Percentiles rank a stretch among this genome's conserved stretches.
Conservation (phyloP, 768 basidiomycete genomes). For the Leccinum variicolor region DNA sequence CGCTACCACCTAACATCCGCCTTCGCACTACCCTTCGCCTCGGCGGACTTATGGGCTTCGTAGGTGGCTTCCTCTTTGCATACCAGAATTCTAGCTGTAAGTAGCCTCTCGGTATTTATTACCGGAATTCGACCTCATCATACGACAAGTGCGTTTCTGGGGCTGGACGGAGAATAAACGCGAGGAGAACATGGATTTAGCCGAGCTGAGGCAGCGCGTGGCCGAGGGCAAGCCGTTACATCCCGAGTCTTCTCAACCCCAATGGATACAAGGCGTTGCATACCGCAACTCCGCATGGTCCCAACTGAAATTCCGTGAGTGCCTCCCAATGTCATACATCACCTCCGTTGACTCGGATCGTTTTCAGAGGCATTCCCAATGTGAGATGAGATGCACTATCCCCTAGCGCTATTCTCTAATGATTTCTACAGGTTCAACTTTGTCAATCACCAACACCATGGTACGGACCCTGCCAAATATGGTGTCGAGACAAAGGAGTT, state of each 20-base stretch:
- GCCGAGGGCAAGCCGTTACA: constrained; percentile 81
- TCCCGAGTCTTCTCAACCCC: constrained; percentile 77
- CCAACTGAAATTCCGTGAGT: constrained; percentile 88
- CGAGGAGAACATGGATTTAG: constrained; percentile 74
- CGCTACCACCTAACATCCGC: constrained; percentile 33
- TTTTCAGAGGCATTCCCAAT: constrained; percentile 68
- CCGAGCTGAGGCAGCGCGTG: constrained; percentile 74
- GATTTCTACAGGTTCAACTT: constrained; percentile 79
- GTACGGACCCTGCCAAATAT: constrained; percentile 83
- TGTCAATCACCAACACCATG: constrained; percentile 87
- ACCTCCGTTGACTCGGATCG: constrained; percentile 9
- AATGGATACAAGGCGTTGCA: constrained; percentile 85
- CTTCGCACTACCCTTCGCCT: constrained; percentile 44
- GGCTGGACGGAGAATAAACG: constrained; percentile 88
- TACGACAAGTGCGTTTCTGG: constrained; percentile 79
- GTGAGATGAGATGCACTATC: constrained; percentile 39
- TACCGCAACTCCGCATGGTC: constrained; percentile 87
- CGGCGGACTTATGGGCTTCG: constrained; percentile 77
- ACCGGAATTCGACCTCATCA: constrained; percentile 13
- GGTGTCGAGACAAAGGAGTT: constrained; percentile 35
- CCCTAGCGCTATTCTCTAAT: constrained; percentile 6
- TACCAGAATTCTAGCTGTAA: constrained; percentile 88
- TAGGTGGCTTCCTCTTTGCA: constrained; percentile 88
- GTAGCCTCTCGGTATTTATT: constrained; percentile 25
- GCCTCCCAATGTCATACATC: constrained; percentile 3